A percentile compares a stretch with the other conserved stretches of the same genome.
Evolutionary conservation across 2,329 filamentous ascomycete species (phyloP).

Genomic region (Trichoderma sp.): DNA sequence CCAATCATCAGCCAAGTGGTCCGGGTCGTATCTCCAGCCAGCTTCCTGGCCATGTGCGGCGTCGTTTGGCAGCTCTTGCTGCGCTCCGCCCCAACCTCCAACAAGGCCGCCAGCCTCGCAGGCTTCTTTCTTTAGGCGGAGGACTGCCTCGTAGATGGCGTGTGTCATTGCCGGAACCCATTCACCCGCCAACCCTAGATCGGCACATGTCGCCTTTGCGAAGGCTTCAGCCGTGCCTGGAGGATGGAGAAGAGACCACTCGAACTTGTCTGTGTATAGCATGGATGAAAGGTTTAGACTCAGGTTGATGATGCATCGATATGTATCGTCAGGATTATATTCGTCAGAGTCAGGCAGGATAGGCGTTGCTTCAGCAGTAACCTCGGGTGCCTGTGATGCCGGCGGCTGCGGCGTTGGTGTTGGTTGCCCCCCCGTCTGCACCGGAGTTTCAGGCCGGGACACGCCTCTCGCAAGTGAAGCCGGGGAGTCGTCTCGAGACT

Average conservation of each 20-base stretch:
- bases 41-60: slow-evolving; percentile 77
- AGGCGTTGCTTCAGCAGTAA: slow-evolving; percentile 68
- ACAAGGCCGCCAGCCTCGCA: slow-evolving; percentile 88
- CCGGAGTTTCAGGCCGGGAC: slow-evolving; percentile 57
- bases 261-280: slow-evolving; percentile 94
- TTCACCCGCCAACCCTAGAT: slow-evolving; percentile 83
- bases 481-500: slow-evolving; percentile 40
- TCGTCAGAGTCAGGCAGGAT: slow-evolving; percentile 63
- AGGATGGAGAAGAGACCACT: slow-evolving; percentile 92
- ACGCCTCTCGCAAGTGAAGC: slow-evolving; percentile 32
- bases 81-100: slow-evolving; percentile 60
- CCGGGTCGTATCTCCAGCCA: slow-evolving; percentile 93
- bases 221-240: slow-evolving; percentile 90
- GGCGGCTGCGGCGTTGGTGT: slow-evolving; percentile 50
- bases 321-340: slow-evolving; percentile 87
- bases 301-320: slow-evolving; percentile 85
- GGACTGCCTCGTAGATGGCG: slow-evolving; percentile 91
- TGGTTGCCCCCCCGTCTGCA: slow-evolving; percentile 48
- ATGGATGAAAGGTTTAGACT: slow-evolving; percentile 89
- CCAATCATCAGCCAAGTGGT: slow-evolving; percentile 81
- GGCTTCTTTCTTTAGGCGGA: slow-evolving; percentile 92
- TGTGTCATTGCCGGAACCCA: slow-evolving; percentile 94
- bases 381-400: slow-evolving; percentile 42
- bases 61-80: slow-evolving; percentile 78
- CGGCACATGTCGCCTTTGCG: slow-evolving; percentile 86